Conservation (phyloP, 192 early-diverging fungal species). For the Cetraspora pellucida region DNA sequence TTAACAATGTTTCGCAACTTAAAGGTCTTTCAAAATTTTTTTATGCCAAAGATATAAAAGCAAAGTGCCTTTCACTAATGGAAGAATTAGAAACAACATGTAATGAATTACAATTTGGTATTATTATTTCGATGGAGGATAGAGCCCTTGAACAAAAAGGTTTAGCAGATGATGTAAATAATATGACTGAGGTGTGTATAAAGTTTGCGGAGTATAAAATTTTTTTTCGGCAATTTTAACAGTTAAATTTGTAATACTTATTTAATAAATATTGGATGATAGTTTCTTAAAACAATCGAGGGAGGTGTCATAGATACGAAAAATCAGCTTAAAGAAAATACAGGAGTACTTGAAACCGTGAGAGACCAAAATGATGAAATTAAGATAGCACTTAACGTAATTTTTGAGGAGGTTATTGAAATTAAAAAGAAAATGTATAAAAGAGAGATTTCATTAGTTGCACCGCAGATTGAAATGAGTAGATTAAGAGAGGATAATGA, state of each 20-base stretch:
- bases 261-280: not conserved
- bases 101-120: not conserved
- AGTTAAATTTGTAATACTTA: not conserved
- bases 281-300: constrained; percentile 11
- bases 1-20: constrained; percentile 16
- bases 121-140: constrained; percentile 4
- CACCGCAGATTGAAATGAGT: not conserved
- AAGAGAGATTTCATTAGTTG: not conserved
- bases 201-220: not conserved
- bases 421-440: not conserved
- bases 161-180: not conserved
- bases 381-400: not conserved
- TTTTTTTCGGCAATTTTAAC: not conserved
- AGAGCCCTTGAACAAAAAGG: not conserved
- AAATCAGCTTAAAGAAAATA: too few species aligned
- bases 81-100: not conserved
- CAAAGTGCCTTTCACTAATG: not conserved
- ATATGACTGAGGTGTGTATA: not conserved
- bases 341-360: not conserved
- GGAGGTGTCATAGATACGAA: not conserved
- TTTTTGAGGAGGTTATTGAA: constrained; percentile 19
- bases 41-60: not conserved
- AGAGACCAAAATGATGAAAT: not conserved
- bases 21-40: constrained; percentile 1
- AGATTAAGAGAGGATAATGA: not conserved